A percentile compares a stretch with the other conserved stretches of the same genome.
Evolutionary conservation across 352 stramenopile species (phyloP).

Genomic region (Pythium scleroteichum): DNA sequence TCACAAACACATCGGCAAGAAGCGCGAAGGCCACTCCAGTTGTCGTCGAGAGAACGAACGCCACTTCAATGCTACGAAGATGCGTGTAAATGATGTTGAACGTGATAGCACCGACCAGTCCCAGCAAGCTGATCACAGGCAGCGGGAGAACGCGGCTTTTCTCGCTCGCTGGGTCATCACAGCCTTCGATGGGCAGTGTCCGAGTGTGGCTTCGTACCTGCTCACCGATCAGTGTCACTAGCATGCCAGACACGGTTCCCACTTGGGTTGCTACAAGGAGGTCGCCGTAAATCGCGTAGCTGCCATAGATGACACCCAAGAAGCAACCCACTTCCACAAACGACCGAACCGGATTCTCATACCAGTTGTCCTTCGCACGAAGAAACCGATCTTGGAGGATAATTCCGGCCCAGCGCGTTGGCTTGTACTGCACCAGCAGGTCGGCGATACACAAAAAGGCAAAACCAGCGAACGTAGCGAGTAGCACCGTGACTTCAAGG

Average conservation of each 20-base stretch:
- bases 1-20: conserved; percentile 84
- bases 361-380: conserved; percentile 70
- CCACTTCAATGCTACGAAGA: conserved; percentile 75
- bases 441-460: conserved; percentile 84
- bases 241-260: conserved; percentile 76
- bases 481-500: conserved; percentile 75
- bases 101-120: conserved; percentile 70
- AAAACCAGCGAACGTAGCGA: conserved; percentile 80
- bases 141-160: conserved; percentile 77
- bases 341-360: conserved; percentile 71
- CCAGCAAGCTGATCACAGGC: conserved; percentile 79
- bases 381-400: conserved; percentile 86
- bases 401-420: conserved; percentile 61
- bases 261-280: conserved; percentile 81
- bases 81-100: conserved; percentile 91
- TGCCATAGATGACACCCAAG: conserved; percentile 87
- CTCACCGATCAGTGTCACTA: conserved; percentile 79
- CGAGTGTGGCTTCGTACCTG: conserved; percentile 62
- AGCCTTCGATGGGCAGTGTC: conserved; percentile 30
- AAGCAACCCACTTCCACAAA: conserved; percentile 87
- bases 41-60: conserved; percentile 75
- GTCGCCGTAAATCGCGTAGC: conserved; percentile 82
- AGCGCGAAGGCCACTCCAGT: conserved; percentile 79
- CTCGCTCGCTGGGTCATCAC: conserved; percentile 42
- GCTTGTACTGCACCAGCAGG: conserved; percentile 43